Conservation (phyloP, 495 filamentous ascomycete genomes). For the Xylaria cubensis region DNA sequence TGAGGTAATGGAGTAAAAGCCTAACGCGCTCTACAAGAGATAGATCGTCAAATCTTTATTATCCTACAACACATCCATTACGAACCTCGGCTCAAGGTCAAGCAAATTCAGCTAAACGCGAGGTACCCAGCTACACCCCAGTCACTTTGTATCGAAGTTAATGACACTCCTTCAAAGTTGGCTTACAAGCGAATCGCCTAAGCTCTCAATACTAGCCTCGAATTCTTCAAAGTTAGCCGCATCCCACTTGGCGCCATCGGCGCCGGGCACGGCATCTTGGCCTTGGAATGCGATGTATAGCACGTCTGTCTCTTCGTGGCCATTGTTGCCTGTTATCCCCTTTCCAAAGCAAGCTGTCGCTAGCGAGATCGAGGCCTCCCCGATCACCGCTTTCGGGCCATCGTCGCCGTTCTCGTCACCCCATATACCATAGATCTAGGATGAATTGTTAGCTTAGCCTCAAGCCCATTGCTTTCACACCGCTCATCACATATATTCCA, state of each 20-base stretch:
- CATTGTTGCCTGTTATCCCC: constrained; percentile 55
- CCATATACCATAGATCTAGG: constrained; percentile 69
- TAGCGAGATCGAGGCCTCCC: constrained; percentile 64
- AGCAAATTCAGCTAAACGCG: neutral
- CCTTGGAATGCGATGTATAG: constrained; percentile 65
- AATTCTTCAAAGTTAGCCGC: constrained; percentile 52
- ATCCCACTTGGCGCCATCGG: constrained; percentile 56
- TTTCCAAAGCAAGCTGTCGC: constrained; percentile 64
- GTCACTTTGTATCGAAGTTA: no score
- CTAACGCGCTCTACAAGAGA: no score
- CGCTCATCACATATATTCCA: neutral
- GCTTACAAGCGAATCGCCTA: constrained; percentile 53
- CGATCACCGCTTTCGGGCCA: constrained; percentile 53
- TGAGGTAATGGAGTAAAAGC: no score
- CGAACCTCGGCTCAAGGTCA: no score
- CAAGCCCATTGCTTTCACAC: neutral
- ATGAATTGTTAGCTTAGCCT: neutral
- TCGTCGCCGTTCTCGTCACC: constrained; percentile 67
- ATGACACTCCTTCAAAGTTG: neutral
- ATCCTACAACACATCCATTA: no score
- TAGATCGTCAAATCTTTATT: no score
- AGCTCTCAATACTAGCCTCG: constrained; percentile 53
- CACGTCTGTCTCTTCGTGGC: constrained; percentile 58
- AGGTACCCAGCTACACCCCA: neutral
- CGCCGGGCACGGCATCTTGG: constrained; percentile 54